Base-by-base conservation (phyloP, 352 stramenopile genomes). In the Pelagophyceae sp. region DNA sequence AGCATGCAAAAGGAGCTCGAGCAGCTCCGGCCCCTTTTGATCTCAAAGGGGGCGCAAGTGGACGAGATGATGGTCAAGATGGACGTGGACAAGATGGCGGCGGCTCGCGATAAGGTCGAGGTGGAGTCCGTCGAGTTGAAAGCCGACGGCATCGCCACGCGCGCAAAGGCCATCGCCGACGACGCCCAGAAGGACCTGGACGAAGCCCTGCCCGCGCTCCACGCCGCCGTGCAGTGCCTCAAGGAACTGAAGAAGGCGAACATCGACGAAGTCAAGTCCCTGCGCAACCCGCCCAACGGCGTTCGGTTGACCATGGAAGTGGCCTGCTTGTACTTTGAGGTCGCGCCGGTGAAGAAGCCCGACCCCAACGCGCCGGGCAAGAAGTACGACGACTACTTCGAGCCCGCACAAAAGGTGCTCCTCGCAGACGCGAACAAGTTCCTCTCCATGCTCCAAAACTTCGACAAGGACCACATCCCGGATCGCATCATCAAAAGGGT, bases 401-500 rank as follows among this genome's bases (percentile, higher is more conserved):
- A 94, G 78, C 88, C 93, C 1, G 88, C 88, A 0, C 88, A 94
- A 75, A 94, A 95, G 37, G 85, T 93, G 19, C 86, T 97, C 75
- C 84, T 97, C 2, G 91, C 86, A n/a, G 94, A 96, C 78, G 89
- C 91, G 38, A 94, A 94, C 79, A 93, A 92, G 67, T 95, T 97
- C 76, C 88, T 96, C 83, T 87, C 95, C 63, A 93, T 87, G 31
- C 76, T 96, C 29, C 78, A 95, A 38, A 86, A 86, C 6, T 96
- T 96, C 65, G 91, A 96, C 82, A 97, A 97, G 78, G 91, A 96
- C 77, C 95, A 96, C 77, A 96, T 96, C 51, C 89, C 90, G 0
- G 90, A 95, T 72, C 86, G 38, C n/a, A 90, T 94, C 0, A 94
- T 98, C 79, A 87, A 94, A 5, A 96, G 97, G 82, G 88, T 97